Conservation (phyloP, 1,284 basidiomycete genomes). For the Tylopilus orsonianus region DNA sequence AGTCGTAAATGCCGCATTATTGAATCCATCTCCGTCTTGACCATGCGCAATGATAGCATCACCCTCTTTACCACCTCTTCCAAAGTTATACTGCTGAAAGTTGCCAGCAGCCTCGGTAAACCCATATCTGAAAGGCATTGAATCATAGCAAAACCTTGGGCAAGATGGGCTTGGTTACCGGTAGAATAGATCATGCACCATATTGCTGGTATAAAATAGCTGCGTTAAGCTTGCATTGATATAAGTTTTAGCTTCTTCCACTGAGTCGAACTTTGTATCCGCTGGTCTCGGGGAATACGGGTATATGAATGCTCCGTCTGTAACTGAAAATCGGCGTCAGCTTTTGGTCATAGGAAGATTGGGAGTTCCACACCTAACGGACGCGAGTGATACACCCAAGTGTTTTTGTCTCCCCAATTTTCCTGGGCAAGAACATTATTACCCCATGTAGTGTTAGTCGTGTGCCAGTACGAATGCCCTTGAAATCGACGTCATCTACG, state of each 20-base stretch:
- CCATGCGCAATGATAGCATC: conserved; percentile 94
- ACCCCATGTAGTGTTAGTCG: neutral
- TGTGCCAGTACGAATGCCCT: neutral
- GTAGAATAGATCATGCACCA: conserved; percentile 77
- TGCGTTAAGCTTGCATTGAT: conserved; percentile 87
- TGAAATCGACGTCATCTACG: neutral
- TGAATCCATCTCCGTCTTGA: conserved; percentile 90
- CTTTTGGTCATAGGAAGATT: neutral
- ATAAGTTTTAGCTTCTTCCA: conserved; percentile 71
- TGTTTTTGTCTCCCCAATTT: conserved; percentile 82
- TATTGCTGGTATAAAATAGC: conserved; percentile 91
- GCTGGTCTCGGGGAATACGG: conserved; percentile 58
- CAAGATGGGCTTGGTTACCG: conserved; percentile 35
- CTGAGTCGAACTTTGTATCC: conserved; percentile 45
- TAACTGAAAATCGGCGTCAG: neutral
- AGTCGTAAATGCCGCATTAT: conserved; percentile 86
- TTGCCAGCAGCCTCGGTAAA: conserved; percentile 92
- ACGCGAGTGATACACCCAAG: conserved; percentile 76
- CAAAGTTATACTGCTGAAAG: conserved; percentile 98
- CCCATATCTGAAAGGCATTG: conserved; percentile 55
- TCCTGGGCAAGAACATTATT: conserved; percentile 82
- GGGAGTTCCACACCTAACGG: conserved; percentile 43
- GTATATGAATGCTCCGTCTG: conserved; percentile 43
- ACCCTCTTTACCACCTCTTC: conserved; percentile 79
- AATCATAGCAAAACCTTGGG: conserved; percentile 9